Evolutionary conservation across 106 monocot species (phyloP).

Genomic region (Dendrobium catenatum): DNA sequence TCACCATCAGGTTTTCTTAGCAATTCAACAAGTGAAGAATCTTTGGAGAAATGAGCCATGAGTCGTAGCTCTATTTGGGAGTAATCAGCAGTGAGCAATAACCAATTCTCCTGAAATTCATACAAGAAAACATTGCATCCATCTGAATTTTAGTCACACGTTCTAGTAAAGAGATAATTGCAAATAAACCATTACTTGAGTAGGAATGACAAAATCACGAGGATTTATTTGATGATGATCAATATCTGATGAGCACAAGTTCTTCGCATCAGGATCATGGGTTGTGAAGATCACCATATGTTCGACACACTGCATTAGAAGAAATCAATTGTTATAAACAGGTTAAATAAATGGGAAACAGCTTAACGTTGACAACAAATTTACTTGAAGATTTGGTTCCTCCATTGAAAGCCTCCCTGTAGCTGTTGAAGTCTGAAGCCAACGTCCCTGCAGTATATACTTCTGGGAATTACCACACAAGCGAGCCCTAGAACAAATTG

Average conservation of each 20-base stretch:
- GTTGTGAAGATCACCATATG: slow-evolving; percentile 60
- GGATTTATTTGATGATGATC: slow-evolving; percentile 73
- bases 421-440: slow-evolving; percentile 96
- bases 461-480: slow-evolving; percentile 72
- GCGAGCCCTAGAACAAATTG: slow-evolving; percentile 73
- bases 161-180: not conserved
- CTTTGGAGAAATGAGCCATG: slow-evolving; percentile 94
- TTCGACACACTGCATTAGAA: slow-evolving; percentile 71
- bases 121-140: slow-evolving; percentile 6
- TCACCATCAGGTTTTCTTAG: slow-evolving; percentile 90
- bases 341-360: not conserved
- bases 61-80: slow-evolving; percentile 91
- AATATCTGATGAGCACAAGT: slow-evolving; percentile 19
- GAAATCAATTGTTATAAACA: not conserved
- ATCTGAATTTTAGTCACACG: not conserved
- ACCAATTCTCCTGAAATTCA: slow-evolving; percentile 72
- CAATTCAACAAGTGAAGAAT: slow-evolving; percentile 65
- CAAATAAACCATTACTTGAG: slow-evolving; percentile 50
- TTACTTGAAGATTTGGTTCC: slow-evolving; percentile 98
- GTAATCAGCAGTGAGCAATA: slow-evolving; percentile 91
- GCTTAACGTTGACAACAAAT: not conserved
- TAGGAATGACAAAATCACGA: slow-evolving; percentile 88
- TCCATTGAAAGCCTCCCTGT: slow-evolving; percentile 96
- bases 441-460: slow-evolving; percentile 77
- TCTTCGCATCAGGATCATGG: slow-evolving; percentile 16